Conservation (phyloP, 345 rosid species). For the Firmiana major region DNA sequence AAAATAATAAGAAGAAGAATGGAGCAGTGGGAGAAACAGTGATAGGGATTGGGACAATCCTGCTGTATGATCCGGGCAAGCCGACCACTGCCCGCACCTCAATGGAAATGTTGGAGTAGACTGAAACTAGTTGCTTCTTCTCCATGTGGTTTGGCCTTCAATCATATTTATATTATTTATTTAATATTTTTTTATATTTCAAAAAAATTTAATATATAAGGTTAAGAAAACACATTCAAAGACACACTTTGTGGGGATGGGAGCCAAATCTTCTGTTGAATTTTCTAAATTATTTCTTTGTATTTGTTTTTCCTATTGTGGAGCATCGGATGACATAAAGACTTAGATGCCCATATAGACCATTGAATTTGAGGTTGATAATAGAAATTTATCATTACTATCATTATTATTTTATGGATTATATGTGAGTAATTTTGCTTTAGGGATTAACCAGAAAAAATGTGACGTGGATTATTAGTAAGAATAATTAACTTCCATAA, state of each 20-base stretch:
- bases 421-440: too few species aligned
- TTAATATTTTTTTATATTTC: not conserved
- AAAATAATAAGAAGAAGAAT: not conserved
- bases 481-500: too few species aligned
- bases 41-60: constrained; percentile 24
- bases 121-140: constrained; percentile 6
- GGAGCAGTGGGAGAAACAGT: constrained; percentile 11
- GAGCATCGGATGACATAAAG: too few species aligned
- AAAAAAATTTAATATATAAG: not conserved
- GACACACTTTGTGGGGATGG: constrained; percentile 19
- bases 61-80: constrained; percentile 14
- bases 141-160: constrained; percentile 5
- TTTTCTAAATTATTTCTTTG: not conserved
- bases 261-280: constrained; percentile 13
- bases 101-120: constrained; percentile 27
- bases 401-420: too few species aligned
- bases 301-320: not conserved
- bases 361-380: too few species aligned
- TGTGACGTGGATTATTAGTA: too few species aligned
- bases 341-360: too few species aligned
- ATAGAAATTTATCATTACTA: too few species aligned
- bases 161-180: not conserved
- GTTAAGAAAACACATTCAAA: not conserved
- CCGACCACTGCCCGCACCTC: constrained; percentile 31
- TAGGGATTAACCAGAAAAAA: too few species aligned